Percentiles rank a stretch among this genome's conserved stretches.
Evolutionary conservation across 352 stramenopile genomes (phyloP).

Genomic region (Blastocystis sp.): DNA sequence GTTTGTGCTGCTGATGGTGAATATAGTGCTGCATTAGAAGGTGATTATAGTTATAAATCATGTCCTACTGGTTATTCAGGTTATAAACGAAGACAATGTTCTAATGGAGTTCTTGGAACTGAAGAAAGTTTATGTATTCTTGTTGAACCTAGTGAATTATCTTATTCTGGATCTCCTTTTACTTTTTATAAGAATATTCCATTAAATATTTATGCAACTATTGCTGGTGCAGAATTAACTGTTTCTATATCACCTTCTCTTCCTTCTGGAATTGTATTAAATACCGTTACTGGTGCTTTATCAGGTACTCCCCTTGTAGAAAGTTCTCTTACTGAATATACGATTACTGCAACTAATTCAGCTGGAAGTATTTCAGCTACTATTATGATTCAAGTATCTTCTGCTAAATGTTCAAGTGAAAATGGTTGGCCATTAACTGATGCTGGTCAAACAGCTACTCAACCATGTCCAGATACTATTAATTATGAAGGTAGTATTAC

Average conservation of each 20-base stretch:
- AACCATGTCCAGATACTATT: constrained; percentile 1
- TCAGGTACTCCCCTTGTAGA: not conserved
- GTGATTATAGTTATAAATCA: not conserved
- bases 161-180: not conserved
- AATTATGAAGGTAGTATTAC: constrained; percentile 22
- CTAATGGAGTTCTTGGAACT: not conserved
- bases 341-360: constrained; percentile 22
- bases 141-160: not conserved
- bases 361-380: constrained; percentile 12
- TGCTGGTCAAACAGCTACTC: constrained; percentile 13
- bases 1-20: constrained; percentile 4
- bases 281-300: constrained; percentile 6
- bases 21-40: not conserved
- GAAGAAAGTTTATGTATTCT: not conserved
- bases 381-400: constrained; percentile 14
- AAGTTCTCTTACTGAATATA: constrained; percentile 11
- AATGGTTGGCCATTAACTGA: not conserved
- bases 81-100: not conserved
- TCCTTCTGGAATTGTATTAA: constrained; percentile 4
- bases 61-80: not conserved
- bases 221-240: constrained; percentile 10
- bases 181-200: not conserved
- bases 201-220: no score
- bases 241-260: constrained; percentile 9
- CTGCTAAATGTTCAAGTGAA: not conserved